Base-by-base conservation (phyloP, 495 filamentous ascomycete genomes). In the Entonaema liquescens region DNA sequence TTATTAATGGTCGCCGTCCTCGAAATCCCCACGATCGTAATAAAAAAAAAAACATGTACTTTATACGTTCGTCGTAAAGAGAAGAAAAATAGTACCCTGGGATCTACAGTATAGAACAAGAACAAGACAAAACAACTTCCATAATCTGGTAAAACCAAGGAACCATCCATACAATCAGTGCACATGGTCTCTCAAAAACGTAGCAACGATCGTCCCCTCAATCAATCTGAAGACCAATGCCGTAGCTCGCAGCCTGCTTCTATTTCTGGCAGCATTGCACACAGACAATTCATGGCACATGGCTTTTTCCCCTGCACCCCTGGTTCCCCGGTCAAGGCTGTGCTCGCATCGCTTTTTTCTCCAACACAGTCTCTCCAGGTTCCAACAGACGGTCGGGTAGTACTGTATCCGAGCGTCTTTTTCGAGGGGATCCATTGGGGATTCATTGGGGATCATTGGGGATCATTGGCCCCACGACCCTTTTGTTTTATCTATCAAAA, bases 161-260 rank as follows among this genome's bases (percentile, higher is more conserved):
- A 66, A 66, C 68, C 65, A 66, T 40, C 68, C 68, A 67, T 53
- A 71, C 58, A 50, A 67, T 53, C 63, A 62, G 68, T 38, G 62
- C 62, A 58, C 63, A 67, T 67, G 63, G 21, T 44, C 52, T 59
- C 3, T 72, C 35, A 35, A 59, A 63, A 72, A 67, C 25, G 59
- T 59, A 56, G 35, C 19, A 53, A 54, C 17, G 70, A 72, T 72
- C 70, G 29, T 68, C 70, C 44, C 17, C 3, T 65, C 60, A 72
- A 72, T 72, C 54, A 72, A 72, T 62, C 38, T 68, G 70, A 65
- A 62, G 56, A 65, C 70, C 70, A 72, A 68, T 72, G 56, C 55
- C 65, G 33, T 60, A 68, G 64, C 65, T 65, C 58, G 60, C 53
- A 56, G 59, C 35, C 40, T 72, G 70, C 50, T 72, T 67, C 70